Evolutionary conservation across 2,329 filamentous ascomycete genomes (phyloP), one percentile per base, ranked within the genome.

Genomic region (Xylariaceae sp.): DNA sequence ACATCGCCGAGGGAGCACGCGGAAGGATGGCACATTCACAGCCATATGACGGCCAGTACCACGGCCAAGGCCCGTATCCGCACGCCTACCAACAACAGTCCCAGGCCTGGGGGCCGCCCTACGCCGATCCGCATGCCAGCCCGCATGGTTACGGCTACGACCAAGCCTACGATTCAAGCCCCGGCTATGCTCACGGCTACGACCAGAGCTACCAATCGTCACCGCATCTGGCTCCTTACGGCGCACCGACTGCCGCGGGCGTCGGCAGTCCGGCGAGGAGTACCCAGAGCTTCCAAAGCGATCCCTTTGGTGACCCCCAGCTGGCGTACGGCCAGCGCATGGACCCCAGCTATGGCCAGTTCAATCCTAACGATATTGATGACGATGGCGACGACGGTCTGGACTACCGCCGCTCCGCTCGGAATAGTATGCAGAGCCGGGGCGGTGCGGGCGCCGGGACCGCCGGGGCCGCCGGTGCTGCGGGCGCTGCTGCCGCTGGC

Each of bases 361-460:
- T 92, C 38, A 80, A 94, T 53, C 87, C 88, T 3, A 77, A 83
- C 50, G 78, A 80, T 11, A 89, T 94, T 43, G 75, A 74, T 15
- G 89, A 94, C 55, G 89, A 95, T 52, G 87, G 85, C 18, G 89
- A 94, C 50, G 89, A 94, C 54, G 87, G 83, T 2, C 70, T 92
- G 32, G 68, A 73, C 4, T 79, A 73, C 46, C 62, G 57, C 32
- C 60, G 56, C 53, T 50, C 59, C 56, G 48, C 67, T 55, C 68
- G 72, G 39, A 71, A 67, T 43, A 78, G 81, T 22, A 72, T 80
- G 55, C 58, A 81, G 22, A 77, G 73, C 38, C 59, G 77, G 3
- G 67, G 69, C 7, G 62, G 65, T 24, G 64, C 68, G 15, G 69
- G 59, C 42, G 51, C 54, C 30, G 57, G 57, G 22, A 55, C 55